Conservation (phyloP, 2,329 filamentous ascomycete genomes). For the Aspergillus niger region DNA sequence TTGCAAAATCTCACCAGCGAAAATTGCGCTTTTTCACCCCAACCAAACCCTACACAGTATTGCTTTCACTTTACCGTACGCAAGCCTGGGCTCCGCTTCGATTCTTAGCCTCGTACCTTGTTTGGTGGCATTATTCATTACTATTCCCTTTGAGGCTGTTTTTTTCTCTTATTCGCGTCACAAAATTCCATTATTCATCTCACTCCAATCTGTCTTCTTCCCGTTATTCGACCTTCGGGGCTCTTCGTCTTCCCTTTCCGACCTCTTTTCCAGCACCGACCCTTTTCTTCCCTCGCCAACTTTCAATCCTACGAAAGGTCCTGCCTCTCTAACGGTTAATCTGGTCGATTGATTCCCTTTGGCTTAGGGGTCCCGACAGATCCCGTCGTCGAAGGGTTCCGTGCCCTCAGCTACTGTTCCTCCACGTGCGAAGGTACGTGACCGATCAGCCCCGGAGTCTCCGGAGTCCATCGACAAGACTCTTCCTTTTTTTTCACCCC, state of each 20-base stretch:
- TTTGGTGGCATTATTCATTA: conserved; percentile 8
- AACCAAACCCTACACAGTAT: not conserved
- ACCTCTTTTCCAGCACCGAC: not conserved
- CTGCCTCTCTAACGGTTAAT: not conserved
- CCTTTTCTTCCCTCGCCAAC: not conserved
- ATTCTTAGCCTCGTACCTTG: not conserved
- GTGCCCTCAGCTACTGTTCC: conserved; percentile 14
- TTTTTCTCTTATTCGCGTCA: conserved; percentile 2
- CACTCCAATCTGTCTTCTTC: conserved; percentile 6
- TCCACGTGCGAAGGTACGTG: conserved; percentile 23
- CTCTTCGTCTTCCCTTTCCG: conserved; percentile 1
- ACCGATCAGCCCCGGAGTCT: conserved; percentile 12
- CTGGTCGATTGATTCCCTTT: not conserved
- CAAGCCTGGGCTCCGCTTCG: not conserved
- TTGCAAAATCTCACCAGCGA: not conserved
- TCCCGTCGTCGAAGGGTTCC: conserved; percentile 7
- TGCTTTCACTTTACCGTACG: not conserved
- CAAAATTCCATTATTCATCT: conserved; percentile 4
- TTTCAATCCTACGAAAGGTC: not conserved
- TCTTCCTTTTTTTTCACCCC: not conserved
- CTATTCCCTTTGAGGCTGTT: not conserved
- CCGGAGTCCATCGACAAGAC: conserved; percentile 7
- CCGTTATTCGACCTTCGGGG: not conserved
- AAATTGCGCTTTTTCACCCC: not conserved
- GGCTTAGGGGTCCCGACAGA: not conserved